Base-by-base conservation (phyloP, 441 rosid genomes). In the Erodium texanum region DNA sequence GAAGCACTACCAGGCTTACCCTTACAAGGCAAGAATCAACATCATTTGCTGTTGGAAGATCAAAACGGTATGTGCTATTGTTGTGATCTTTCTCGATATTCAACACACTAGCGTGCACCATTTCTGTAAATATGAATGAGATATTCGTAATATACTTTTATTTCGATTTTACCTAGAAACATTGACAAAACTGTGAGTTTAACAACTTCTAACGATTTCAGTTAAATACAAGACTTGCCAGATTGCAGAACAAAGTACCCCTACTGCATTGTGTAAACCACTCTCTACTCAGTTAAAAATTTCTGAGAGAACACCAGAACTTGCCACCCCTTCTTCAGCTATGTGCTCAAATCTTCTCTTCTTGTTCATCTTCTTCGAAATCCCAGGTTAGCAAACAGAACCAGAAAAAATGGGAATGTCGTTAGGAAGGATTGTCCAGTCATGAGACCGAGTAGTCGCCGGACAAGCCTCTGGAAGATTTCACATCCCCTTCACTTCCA, bases 231-330 rank as follows among this genome's bases (percentile, higher is more conserved):
- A 22, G 63, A 56, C 24, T 7, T 54, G 2, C 22, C 11, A 54
- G 62, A 56, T 56, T 56, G 24, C 24, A 20, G 62, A 56, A 23
- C 62, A 14, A 58, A 58, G 9, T 4, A 58, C 24, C 63, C 63
- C 63, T 23, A 54, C 12, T 10, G 63, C 63, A 59, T 59, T 59
- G 63, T 16, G 24, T 20, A 56, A 56, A 56, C 62, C 62, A 56
- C 24, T 56, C 62, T 24, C 24, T 19, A 20, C 12, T 56, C 6
- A n/a, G 19, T 16, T 6, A 2, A 2, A 20, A 19, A 18, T 14
- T n/a, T n/a, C 59, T 52, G 59, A 23, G 63, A 58, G 29, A 4
- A 56, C 23, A 56, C 62, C 62, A 56, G 18, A 56, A 58, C 63
- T 58, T 58, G 63, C 63, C 24, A 1, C 63, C 29, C 27, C 24